phyloP scores from a whole-genome alignment of 129 eudicot genomes.

The Chrysanthemum makinoi region DNA sequence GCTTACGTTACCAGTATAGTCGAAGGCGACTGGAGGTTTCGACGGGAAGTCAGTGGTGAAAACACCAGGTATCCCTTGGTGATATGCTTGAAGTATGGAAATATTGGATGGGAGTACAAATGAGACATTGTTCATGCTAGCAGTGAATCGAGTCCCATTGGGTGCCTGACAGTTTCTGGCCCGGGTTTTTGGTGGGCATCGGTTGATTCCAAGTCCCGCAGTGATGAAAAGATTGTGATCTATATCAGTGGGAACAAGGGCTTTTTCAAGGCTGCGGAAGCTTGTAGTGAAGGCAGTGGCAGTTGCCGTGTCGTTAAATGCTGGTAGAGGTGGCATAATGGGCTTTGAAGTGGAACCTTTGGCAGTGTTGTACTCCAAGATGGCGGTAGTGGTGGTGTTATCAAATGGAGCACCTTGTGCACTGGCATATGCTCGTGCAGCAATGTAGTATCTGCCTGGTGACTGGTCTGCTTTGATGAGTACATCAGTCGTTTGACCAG shows the following conservation, averaged over 20 bases:
- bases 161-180: constrained; percentile 81
- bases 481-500: constrained; percentile 98
- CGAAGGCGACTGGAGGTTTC: constrained; percentile 68
- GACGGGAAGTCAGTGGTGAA: constrained; percentile 79
- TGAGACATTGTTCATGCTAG: constrained; percentile 94
- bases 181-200: constrained; percentile 63
- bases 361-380: constrained; percentile 70
- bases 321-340: constrained; percentile 62
- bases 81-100: constrained; percentile 85
- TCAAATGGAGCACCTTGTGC: constrained; percentile 94
- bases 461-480: constrained; percentile 83
- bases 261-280: constrained; percentile 63
- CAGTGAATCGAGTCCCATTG: constrained; percentile 86
- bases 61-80: constrained; percentile 70
- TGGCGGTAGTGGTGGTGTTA: constrained; percentile 97
- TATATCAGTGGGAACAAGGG: constrained; percentile 59
- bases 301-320: constrained; percentile 79
- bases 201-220: constrained; percentile 75
- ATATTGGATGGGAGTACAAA: constrained; percentile 75
- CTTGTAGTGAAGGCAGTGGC: constrained; percentile 80
- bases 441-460: constrained; percentile 80
- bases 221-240: constrained; percentile 75
- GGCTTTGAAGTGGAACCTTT: constrained; percentile 39
- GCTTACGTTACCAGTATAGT: constrained; percentile 93
- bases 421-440: constrained; percentile 87